Percentiles rank a stretch among this genome's conserved stretches.
Conservation (phyloP, 345 rosid species). For the Noccaea caerulescens region DNA sequence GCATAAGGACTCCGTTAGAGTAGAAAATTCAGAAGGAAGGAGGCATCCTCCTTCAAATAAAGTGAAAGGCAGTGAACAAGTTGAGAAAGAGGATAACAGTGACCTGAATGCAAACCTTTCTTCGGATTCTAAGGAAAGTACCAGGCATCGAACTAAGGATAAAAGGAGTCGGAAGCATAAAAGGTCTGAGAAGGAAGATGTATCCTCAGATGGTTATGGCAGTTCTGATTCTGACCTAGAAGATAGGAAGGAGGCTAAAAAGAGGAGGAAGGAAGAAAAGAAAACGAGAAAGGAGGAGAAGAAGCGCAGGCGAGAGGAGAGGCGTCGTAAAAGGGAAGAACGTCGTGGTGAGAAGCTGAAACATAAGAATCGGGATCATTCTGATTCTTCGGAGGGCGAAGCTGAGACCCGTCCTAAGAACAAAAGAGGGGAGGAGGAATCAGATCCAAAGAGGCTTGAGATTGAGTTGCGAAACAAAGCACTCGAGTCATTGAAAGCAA, state of each 20-base stretch:
- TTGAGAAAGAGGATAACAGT: constrained; percentile 50
- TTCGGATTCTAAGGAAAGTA: constrained; percentile 62
- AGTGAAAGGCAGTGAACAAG: constrained; percentile 46
- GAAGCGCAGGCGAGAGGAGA: constrained; percentile 75
- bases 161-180: constrained; percentile 70
- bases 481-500: constrained; percentile 89
- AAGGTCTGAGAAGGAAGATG: constrained; percentile 57
- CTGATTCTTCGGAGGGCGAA: constrained; percentile 62
- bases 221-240: constrained; percentile 71
- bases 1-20: constrained; percentile 44
- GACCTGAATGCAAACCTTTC: constrained; percentile 50
- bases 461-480: constrained; percentile 94
- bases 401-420: constrained; percentile 44
- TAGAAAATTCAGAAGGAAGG: constrained; percentile 50
- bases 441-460: constrained; percentile 84
- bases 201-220: constrained; percentile 60
- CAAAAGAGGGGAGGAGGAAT: constrained; percentile 51
- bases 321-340: constrained; percentile 74
- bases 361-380: constrained; percentile 51
- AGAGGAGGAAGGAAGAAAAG: constrained; percentile 89
- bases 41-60: constrained; percentile 34
- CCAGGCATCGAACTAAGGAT: constrained; percentile 46
- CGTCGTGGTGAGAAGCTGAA: constrained; percentile 71
- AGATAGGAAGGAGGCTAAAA: constrained; percentile 83
- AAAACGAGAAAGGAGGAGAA: constrained; percentile 82